phyloP scores from a whole-genome alignment of 2,329 filamentous ascomycete species.

The Colletotrichum sp. region DNA sequence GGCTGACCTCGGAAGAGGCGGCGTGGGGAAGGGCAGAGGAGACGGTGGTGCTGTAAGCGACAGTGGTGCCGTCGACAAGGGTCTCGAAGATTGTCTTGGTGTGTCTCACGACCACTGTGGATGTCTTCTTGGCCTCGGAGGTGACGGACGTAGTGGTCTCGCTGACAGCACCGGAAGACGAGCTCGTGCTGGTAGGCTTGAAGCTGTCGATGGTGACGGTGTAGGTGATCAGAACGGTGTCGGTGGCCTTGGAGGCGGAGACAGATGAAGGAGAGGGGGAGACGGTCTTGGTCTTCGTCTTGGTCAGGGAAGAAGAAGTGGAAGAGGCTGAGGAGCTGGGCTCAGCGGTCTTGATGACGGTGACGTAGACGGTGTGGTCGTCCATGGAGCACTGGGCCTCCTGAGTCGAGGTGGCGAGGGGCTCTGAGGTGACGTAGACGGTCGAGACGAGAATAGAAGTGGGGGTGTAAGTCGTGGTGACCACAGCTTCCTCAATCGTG shows the following conservation, averaged over 20 bases:
- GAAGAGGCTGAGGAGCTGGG: slow-evolving; percentile 4
- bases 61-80: slow-evolving; percentile 4
- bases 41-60: slow-evolving; percentile 6
- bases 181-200: not conserved
- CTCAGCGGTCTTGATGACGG: slow-evolving; percentile 15
- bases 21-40: not conserved
- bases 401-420: not conserved
- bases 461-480: slow-evolving; percentile 6
- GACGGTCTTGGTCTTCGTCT: not conserved
- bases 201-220: slow-evolving; percentile 13
- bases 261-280: not conserved
- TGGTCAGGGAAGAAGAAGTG: not conserved
- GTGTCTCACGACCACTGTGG: not conserved
- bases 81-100: slow-evolving; percentile 12
- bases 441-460: not conserved
- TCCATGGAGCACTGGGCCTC: slow-evolving; percentile 1
- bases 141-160: not conserved
- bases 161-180: not conserved
- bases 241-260: not conserved
- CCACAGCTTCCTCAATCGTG: not conserved
- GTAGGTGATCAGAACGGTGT: slow-evolving; percentile 11
- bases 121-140: not conserved
- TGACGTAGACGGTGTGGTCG: slow-evolving; percentile 15
- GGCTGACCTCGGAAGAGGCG: not conserved
- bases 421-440: not conserved